Evolutionary conservation across 305 asterid genomes (phyloP), one percentile per base, ranked within the genome.

Genomic region (Fraxinus xanthoxyloides): DNA sequence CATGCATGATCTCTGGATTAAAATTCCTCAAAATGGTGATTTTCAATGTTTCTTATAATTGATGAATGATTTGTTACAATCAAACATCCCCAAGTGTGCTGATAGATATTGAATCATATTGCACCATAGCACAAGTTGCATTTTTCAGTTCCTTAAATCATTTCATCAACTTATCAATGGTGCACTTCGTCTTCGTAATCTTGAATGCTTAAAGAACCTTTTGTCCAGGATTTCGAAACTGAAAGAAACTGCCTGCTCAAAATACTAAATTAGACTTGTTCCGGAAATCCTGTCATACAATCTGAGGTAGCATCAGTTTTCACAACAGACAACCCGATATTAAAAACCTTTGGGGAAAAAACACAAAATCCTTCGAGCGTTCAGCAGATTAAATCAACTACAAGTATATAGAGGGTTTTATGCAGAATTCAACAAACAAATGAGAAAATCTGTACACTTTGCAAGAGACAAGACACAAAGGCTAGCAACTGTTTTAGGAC

Each of bases 371-470:
- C 70, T 12, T 23, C 4, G 5, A 59, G 70, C 70, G 35, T 19
- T 13, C 30, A 35, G 54, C 79, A 48, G 70, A 26, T 7, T 6
- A 24, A 31, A 51, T 40, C 21, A 78, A 65, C 65, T 19, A 67
- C 13, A 23, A 21, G 31, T 61, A 61, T 23, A 61, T 61, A 28
- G 6, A 65, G 19, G 9, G 73, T 28, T 54, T 74, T 65, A 73
- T 65, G 31, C 82, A 77, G 15, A 59, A 73, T 76, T 34, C 79
- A 74, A 70, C 80, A 80, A 85, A 80, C 77, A 79, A 79, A 70
- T 77, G 24, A n/a, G 77, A 65, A 10, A 76, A 84, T 81, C 87
- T 88, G 80, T 88, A 88, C 89, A 88, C 9, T 74, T 81, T 48
- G 80, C 72, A 87, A 69, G 74, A 61, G 70, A 82, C 51, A 48